Conservation (phyloP, 345 rosid genomes). For the Ceriops zippeliana region DNA sequence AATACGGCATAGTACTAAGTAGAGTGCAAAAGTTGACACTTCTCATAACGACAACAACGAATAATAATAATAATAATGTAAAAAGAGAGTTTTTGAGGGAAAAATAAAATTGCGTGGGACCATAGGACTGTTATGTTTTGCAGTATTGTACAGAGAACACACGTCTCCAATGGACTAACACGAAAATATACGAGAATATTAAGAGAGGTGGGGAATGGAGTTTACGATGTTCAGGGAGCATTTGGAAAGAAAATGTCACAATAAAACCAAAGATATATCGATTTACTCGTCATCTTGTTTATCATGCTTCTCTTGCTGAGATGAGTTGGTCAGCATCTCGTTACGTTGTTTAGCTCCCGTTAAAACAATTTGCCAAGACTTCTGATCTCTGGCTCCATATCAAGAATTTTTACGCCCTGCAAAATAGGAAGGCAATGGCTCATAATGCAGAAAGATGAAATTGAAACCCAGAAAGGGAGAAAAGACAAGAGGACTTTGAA, state of each 20-base stretch:
- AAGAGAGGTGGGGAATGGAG: no score
- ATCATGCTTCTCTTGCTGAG: neutral
- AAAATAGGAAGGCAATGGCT: neutral
- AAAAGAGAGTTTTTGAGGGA: no score
- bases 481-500: neutral
- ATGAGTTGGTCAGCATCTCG: neutral
- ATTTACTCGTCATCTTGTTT: neutral
- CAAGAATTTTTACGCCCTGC: neutral
- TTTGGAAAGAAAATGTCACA: neutral
- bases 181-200: no score
- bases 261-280: neutral
- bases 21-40: no score
- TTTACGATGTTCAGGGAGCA: neutral
- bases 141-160: no score
- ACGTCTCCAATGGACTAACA: no score
- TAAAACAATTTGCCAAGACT: conserved; percentile 1
- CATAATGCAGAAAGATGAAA: neutral
- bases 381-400: neutral
- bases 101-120: no score
- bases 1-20: no score
- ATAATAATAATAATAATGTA: no score
- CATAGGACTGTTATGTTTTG: no score
- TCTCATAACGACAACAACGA: no score
- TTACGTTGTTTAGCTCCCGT: neutral
- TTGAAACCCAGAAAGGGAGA: neutral